Base-by-base conservation (phyloP, 2,329 filamentous ascomycete species). In the Pseudogymnoascus sp. region DNA sequence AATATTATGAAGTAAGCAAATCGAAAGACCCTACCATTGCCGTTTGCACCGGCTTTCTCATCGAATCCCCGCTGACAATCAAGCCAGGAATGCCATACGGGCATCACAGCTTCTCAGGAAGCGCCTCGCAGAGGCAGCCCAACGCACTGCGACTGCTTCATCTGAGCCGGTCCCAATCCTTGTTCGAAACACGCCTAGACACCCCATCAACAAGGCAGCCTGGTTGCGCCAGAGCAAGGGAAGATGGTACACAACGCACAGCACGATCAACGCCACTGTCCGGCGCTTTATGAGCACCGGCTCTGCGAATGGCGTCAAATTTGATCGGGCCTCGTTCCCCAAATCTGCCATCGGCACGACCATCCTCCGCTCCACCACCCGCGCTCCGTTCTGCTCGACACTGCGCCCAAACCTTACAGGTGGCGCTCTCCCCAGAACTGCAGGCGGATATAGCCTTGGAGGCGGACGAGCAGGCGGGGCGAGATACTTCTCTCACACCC, bases 351-450 rank as follows among this genome's bases (percentile, higher is more conserved):
- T 86, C 62, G 80, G 80, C 24, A 75, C 78, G 16, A 81, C 82
- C 19, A 78, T 89, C 63, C 81, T 80, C 33, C 84, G 86, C 65
- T 83, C 89, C 64, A 86, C 90, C 14, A 86, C 87, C 28, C 86
- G 90, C 60, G 87, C 92, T 31, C 93, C 93, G 0, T 98, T 98
- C 74, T 89, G 92, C 3, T 91, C 87, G 60, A 89, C 93, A 1
- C 84, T 99, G 37, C 89, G 95, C 37, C 95, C 95, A 2, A 98
- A 96, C 72, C 79, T 98, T 67, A 97, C 93, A 0, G 93, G 92
- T 59, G 93, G 93, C 43, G 87, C 91, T 24, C 78, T 97, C 50
- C 88, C 90, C 35, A 86, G 93, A 63, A 91, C 90, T 40, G 90
- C 93, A 6, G 92, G 93, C 68, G 95, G 95, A n/a, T 99, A 99